These are phyloP conservation scores for Trifolium fragiferum DNA, from an alignment of 306 rosid species.

Conservation along the genomic window DNA sequence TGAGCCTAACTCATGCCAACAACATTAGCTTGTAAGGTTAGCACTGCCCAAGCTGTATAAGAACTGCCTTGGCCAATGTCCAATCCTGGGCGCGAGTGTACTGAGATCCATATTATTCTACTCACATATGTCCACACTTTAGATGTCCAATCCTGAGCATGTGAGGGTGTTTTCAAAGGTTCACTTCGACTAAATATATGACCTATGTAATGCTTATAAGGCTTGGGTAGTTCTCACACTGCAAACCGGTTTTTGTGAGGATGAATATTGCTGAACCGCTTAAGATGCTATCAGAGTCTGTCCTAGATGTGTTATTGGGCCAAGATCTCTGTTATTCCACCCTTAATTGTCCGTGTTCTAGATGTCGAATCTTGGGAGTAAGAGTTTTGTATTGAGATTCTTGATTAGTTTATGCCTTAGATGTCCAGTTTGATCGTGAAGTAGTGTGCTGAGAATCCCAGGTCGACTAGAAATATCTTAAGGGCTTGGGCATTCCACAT, in stretches of 20 bases:
- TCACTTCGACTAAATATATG: not conserved
- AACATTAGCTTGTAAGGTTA: not conserved
- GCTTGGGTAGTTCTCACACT: conserved; percentile 1
- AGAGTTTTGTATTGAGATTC: not conserved
- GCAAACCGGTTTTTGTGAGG: not conserved
- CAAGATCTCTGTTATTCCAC: not conserved
- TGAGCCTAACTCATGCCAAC: conserved; percentile 7
- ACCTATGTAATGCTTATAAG: not conserved
- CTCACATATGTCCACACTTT: not conserved
- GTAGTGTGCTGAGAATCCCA: not conserved
- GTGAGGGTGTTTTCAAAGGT: not conserved
- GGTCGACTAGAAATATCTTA: not conserved
- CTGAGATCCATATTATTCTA: conserved; percentile 10
- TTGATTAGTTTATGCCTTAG: not conserved
- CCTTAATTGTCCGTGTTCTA: not conserved
- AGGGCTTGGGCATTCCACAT: not conserved
- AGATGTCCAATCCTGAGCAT: not conserved
- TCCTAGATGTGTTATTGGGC: not conserved
- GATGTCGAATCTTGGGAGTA: not conserved
- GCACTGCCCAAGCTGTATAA: not conserved
- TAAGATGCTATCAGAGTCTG: not conserved
- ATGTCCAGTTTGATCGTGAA: not conserved
- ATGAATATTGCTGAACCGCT: not conserved
- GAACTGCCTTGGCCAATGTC: not conserved
- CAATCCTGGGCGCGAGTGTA: not conserved